Evolutionary conservation across 495 filamentous ascomycete genomes (phyloP).

Genomic region (Penicillium parvum): DNA sequence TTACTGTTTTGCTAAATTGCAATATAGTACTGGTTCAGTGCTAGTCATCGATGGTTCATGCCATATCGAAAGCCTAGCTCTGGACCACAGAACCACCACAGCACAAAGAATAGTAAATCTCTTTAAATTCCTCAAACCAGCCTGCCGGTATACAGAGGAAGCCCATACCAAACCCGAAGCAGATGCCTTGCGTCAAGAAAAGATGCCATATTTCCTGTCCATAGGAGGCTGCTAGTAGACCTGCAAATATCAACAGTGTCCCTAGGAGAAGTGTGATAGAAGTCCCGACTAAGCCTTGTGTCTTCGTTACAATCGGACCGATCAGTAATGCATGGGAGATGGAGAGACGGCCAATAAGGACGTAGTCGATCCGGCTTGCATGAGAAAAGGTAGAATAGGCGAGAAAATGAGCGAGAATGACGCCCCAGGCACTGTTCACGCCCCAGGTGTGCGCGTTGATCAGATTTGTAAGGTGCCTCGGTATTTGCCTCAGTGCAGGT

Average conservation of each 20-base stretch:
- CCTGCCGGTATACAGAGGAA: slow-evolving; percentile 51
- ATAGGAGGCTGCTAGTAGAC: slow-evolving; percentile 46
- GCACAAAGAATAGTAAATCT: too few species aligned
- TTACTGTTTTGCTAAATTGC: too few species aligned
- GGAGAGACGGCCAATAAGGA: slow-evolving; percentile 9
- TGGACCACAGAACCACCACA: too few species aligned
- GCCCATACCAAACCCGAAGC: slow-evolving; percentile 49
- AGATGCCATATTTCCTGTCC: slow-evolving; percentile 46
- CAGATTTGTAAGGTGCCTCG: too few species aligned
- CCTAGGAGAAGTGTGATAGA: slow-evolving; percentile 39
- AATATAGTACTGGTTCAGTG: too few species aligned
- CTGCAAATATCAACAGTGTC: slow-evolving; percentile 30
- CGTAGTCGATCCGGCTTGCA: slow-evolving; percentile 8
- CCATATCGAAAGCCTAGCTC: too few species aligned
- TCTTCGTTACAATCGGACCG: slow-evolving; percentile 4
- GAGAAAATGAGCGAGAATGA: slow-evolving; percentile 9
- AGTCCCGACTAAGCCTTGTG: slow-evolving; percentile 37
- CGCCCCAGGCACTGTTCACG: slow-evolving; percentile 21
- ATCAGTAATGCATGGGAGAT: slow-evolving; percentile 2
- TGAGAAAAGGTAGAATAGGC: slow-evolving; percentile 4
- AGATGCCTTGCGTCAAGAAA: slow-evolving; percentile 47
- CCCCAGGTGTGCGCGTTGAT: slow-evolving; percentile 45
- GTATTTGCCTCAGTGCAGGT: too few species aligned
- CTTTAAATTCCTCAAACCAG: too few species aligned
- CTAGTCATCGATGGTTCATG: too few species aligned